Evolutionary conservation across 2,329 filamentous ascomycete species (phyloP).

Genomic region (Trichoderma polysporum): DNA sequence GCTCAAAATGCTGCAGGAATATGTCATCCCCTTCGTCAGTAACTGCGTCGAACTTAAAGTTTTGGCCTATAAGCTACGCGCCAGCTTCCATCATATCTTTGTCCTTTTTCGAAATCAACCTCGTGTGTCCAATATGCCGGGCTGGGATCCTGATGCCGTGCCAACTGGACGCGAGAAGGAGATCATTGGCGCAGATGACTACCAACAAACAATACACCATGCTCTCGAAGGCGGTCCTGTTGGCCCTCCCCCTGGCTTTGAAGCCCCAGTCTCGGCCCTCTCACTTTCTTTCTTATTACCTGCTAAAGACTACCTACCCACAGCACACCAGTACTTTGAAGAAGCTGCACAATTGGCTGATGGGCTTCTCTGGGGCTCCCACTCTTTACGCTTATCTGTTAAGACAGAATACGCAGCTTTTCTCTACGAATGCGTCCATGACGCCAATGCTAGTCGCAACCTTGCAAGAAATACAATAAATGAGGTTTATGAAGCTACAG

Average conservation of each 20-base stretch:
- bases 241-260: slow-evolving; percentile 56
- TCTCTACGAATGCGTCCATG: slow-evolving; percentile 87
- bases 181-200: slow-evolving; percentile 45
- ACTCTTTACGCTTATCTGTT: slow-evolving; percentile 84
- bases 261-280: slow-evolving; percentile 38
- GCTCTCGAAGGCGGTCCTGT: slow-evolving; percentile 60
- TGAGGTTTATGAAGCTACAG: slow-evolving; percentile 86
- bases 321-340: slow-evolving; percentile 77
- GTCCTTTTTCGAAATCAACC: slow-evolving; percentile 94
- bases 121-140: slow-evolving; percentile 62
- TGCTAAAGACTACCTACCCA: slow-evolving; percentile 74
- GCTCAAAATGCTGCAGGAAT: slow-evolving; percentile 80
- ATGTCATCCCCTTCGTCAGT: slow-evolving; percentile 80
- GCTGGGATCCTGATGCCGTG: slow-evolving; percentile 49
- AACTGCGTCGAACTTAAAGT: slow-evolving; percentile 83
- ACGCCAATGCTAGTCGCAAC: slow-evolving; percentile 70
- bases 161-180: slow-evolving; percentile 46
- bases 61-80: slow-evolving; percentile 84
- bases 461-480: slow-evolving; percentile 81
- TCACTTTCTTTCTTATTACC: slow-evolving; percentile 77
- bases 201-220: slow-evolving; percentile 43
- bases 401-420: slow-evolving; percentile 93
- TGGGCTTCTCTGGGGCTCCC: slow-evolving; percentile 75
- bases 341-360: slow-evolving; percentile 76
- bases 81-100: slow-evolving; percentile 95